phyloP scores from a whole-genome alignment of 306 rosid genomes.

The Rubus parviflorus region DNA sequence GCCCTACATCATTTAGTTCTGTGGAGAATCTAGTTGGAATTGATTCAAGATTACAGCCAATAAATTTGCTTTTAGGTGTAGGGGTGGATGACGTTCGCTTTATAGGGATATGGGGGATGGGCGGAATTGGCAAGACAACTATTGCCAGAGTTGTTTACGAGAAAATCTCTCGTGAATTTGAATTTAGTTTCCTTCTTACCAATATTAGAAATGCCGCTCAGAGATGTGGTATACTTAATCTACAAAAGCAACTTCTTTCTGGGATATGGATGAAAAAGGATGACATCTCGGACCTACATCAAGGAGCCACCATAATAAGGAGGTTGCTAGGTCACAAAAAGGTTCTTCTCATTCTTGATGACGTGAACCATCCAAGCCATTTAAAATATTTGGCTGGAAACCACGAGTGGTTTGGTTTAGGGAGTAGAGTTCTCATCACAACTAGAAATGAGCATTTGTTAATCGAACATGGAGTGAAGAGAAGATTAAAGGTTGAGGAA shows the following conservation, averaged over 20 bases:
- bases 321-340: background rate
- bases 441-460: conserved; percentile 23
- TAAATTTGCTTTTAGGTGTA: background rate
- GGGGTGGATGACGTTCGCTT: background rate
- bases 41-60: background rate
- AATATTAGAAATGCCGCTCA: background rate
- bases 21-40: background rate
- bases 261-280: background rate
- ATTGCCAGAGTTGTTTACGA: conserved; percentile 16
- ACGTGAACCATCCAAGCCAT: conserved; percentile 8
- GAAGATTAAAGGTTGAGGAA: conserved; percentile 3
- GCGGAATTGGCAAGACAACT: conserved; percentile 18
- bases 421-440: conserved; percentile 24
- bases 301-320: background rate
- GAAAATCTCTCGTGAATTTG: background rate
- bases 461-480: conserved; percentile 16
- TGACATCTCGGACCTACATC: background rate
- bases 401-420: conserved; percentile 14
- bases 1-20: background rate
- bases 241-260: conserved; percentile 3
- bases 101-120: background rate
- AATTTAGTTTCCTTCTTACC: background rate
- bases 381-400: conserved; percentile 14
- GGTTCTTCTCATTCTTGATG: conserved; percentile 19
- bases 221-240: background rate